Evolutionary conservation across 768 basidiomycete genomes (phyloP).

Genomic region (Mycena vitilis): DNA sequence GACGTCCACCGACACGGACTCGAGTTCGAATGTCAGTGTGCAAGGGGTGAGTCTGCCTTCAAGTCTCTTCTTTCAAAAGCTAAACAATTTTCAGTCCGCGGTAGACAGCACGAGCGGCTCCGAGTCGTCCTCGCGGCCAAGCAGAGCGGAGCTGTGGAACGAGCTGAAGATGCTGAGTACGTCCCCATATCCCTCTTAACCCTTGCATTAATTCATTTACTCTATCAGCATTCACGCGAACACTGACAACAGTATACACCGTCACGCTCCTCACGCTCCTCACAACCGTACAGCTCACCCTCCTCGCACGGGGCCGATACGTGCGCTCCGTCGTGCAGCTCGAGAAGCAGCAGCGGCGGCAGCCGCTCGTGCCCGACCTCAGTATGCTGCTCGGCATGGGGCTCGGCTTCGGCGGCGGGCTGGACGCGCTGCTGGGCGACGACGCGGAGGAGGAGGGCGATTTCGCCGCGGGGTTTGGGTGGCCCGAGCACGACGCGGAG

Average conservation of each 20-base stretch:
- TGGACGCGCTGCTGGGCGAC: constrained; percentile 42
- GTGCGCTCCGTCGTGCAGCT: constrained; percentile 72
- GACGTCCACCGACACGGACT: constrained; percentile 35
- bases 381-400: constrained; percentile 50
- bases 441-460: constrained; percentile 39
- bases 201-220: constrained; percentile 5
- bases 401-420: constrained; percentile 41
- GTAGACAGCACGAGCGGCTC: constrained; percentile 42
- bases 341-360: constrained; percentile 68
- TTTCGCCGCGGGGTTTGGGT: constrained; percentile 31
- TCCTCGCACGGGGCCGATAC: constrained; percentile 87
- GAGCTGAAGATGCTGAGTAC: constrained; percentile 90
- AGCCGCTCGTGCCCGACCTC: constrained; percentile 55
- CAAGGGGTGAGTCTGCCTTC: constrained; percentile 18
- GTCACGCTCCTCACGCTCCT: constrained; percentile 88
- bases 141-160: constrained; percentile 90
- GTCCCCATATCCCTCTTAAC: constrained; percentile 37
- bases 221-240: constrained; percentile 82
- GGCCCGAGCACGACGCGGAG: constrained; percentile 40
- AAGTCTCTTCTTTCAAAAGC: not conserved
- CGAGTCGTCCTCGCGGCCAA: constrained; percentile 46
- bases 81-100: constrained; percentile 20
- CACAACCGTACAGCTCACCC: constrained; percentile 85
- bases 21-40: constrained; percentile 34
- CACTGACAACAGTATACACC: constrained; percentile 88